Evolutionary conservation across 2,329 filamentous ascomycete genomes (phyloP), one percentile per base, ranked within the genome.

Genomic region (Plectosphaerella cucumerina): DNA sequence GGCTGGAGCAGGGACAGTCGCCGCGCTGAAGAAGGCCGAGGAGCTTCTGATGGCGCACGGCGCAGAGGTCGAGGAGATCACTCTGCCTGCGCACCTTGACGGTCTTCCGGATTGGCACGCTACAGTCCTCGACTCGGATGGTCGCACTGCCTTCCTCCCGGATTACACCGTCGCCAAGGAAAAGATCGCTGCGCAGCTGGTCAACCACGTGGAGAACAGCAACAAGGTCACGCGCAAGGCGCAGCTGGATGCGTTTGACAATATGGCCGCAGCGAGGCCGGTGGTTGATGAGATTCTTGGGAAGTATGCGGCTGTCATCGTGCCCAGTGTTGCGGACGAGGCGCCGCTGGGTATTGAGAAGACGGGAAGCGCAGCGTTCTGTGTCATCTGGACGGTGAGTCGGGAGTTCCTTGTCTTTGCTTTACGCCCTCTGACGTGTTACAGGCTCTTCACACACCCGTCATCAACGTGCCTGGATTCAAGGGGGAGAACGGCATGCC

Each of bases 381-480:
- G 76, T 56, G 58, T 61, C 14, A 72, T 74, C 1, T 81, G 78
- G 78, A 81, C 79, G 21, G 77, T 80, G 51, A 63, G 73, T 57
- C n/a, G 10, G n/a, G n/a, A 4, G 9, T 4, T 10, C 18, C 23
- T 6, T 3, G 2, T 8, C 17, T 21, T 10, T 20, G 17, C n/a
- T 12, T n/a, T 0, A 15, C 3, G 14, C 43, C 26, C 39, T 34
- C 54, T 60, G 42, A 58, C 48, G 6, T 75, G 47, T 71, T 70
- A n/a, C 14, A 72, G 68, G 70, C 69, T 11, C 64, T 87, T 14
- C 84, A 87, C 54, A 77, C 73, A 1, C 84, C 84, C 0, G 80
- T 82, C 0, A 64, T 86, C n/a, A 86, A 87, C 53, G 63, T 87
- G 0, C 82, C 83, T 0, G 84, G 82, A 0, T 86, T 87, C 56